phyloP scores from a whole-genome alignment of 2,329 filamentous ascomycete genomes.

The Shiraia bambusicola region DNA sequence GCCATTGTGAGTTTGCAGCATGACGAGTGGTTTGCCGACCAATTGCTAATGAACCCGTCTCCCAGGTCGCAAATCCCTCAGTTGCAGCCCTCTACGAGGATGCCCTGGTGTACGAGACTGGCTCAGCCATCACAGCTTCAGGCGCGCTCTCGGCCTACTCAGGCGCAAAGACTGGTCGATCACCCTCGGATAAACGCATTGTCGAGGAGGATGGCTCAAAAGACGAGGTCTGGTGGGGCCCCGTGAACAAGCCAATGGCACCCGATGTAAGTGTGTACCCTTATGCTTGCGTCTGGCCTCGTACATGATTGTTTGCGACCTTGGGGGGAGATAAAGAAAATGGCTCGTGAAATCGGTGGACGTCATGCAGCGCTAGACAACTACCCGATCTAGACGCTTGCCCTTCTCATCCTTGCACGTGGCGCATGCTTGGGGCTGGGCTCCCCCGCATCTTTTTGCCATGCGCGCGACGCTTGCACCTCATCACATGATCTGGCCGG shows the following conservation, averaged over 20 bases:
- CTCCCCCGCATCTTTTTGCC: conserved; percentile 38
- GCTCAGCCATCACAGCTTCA: conserved; percentile 93
- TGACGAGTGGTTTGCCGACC: background rate
- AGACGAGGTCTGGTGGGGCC: conserved; percentile 97
- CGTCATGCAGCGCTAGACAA: conserved; percentile 38
- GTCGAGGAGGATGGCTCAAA: conserved; percentile 89
- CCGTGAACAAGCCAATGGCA: conserved; percentile 98
- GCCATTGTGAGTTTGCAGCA: conserved; percentile 72
- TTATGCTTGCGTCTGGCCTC: conserved; percentile 14
- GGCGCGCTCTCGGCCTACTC: conserved; percentile 97
- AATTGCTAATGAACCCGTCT: conserved; percentile 16
- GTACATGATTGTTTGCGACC: conserved; percentile 10
- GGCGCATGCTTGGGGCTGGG: conserved; percentile 30
- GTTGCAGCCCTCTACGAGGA: conserved; percentile 98
- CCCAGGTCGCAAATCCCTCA: conserved; percentile 80
- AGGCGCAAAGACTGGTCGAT: conserved; percentile 95
- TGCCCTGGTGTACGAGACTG: conserved; percentile 96
- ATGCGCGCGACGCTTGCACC: conserved; percentile 25
- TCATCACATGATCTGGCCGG: conserved; percentile 2
- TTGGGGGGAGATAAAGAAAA: conserved; percentile 10
- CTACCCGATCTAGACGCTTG: conserved; percentile 31
- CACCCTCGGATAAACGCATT: conserved; percentile 94
- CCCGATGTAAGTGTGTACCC: conserved; percentile 73
- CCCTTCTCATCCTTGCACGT: conserved; percentile 31
- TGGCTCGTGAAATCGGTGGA: conserved; percentile 34